These are phyloP conservation scores for Clathrus columnatus DNA, from an alignment of 768 basidiomycete genomes.

Conservation along the genomic window DNA sequence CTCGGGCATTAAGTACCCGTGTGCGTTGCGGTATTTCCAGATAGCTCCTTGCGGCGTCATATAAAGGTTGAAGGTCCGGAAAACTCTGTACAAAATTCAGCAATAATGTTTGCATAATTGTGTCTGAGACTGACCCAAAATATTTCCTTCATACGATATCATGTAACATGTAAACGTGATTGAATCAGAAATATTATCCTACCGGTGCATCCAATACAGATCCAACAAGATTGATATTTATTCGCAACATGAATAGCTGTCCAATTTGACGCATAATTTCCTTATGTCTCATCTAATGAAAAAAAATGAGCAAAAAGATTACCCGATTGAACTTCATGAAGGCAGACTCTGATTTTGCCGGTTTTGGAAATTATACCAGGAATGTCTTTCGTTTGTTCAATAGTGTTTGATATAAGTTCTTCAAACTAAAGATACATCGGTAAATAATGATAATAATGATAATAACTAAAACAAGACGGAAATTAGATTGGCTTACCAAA, in stretches of 20 bases:
- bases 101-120: not conserved
- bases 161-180: not conserved
- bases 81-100: conserved; percentile 51
- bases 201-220: conserved; percentile 95
- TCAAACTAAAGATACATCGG: conserved; percentile 53
- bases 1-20: conserved; percentile 85
- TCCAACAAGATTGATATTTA: conserved; percentile 92
- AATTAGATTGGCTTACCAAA: conserved; percentile 38
- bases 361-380: conserved; percentile 90
- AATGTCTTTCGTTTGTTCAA: conserved; percentile 94
- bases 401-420: conserved; percentile 83
- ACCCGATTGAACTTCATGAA: conserved; percentile 68
- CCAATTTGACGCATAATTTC: conserved; percentile 99
- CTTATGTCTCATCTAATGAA: conserved; percentile 30
- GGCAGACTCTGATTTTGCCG: conserved; percentile 69
- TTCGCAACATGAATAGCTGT: conserved; percentile 84
- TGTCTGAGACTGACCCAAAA: conserved; percentile 65
- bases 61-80: conserved; percentile 91
- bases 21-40: conserved; percentile 92
- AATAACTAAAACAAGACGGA: not conserved
- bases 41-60: conserved; percentile 89
- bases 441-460: not conserved
- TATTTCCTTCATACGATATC: conserved; percentile 52
- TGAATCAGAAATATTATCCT: conserved; percentile 24
- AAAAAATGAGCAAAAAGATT: conserved; percentile 9